Conservation (phyloP, 305 asterid species). For the Ajuga reptans region DNA sequence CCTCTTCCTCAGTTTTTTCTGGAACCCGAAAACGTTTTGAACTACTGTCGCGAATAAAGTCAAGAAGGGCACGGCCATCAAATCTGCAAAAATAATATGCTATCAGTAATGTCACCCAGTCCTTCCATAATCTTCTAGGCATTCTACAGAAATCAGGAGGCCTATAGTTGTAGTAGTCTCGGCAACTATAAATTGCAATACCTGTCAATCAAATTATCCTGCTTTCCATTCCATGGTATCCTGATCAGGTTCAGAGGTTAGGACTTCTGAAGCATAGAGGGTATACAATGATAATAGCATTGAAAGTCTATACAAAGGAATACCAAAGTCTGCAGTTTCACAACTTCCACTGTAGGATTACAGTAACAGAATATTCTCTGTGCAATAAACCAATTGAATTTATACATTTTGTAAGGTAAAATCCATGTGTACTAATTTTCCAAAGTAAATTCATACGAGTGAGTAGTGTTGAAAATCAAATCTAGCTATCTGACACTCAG, state of each 20-base stretch:
- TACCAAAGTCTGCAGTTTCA: neutral
- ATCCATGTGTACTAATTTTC: neutral
- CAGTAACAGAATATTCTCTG: neutral
- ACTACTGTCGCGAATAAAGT: conserved; percentile 77
- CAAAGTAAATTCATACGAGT: neutral
- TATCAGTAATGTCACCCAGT: conserved; percentile 4
- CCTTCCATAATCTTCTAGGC: neutral
- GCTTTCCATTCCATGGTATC: conserved; percentile 99
- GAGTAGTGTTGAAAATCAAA: neutral
- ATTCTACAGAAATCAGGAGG: neutral
- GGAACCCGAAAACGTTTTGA: conserved; percentile 49
- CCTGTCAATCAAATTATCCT: conserved; percentile 90
- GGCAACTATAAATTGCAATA: conserved; percentile 24
- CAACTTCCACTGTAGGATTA: neutral
- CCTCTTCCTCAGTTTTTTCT: conserved; percentile 88
- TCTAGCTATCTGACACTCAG: neutral
- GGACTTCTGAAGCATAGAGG: neutral
- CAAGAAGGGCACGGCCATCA: conserved; percentile 98
- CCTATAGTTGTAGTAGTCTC: neutral
- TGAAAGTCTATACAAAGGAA: neutral
- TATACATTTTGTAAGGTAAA: neutral
- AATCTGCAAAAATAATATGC: conserved; percentile 46
- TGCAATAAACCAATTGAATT: neutral
- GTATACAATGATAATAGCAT: neutral
- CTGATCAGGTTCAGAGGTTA: conserved; percentile 35